These are phyloP conservation scores for Nemania abortiva DNA, from an alignment of 2,329 filamentous ascomycete species.

Conservation along the genomic window DNA sequence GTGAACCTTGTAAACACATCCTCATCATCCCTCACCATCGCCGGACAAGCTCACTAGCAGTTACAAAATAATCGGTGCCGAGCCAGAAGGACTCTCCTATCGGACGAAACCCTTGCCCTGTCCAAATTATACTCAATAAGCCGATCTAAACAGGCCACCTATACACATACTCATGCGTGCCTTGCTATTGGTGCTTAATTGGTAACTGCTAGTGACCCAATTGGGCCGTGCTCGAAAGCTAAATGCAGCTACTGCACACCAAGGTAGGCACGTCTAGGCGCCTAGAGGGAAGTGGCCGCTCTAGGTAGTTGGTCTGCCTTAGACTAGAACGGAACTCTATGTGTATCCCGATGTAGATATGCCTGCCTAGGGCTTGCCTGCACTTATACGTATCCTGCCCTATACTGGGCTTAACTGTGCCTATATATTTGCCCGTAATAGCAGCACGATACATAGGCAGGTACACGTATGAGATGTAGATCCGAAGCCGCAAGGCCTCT, in stretches of 20 bases:
- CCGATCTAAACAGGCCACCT: conserved; percentile 4
- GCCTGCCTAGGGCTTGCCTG: neutral
- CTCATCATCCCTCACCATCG: neutral
- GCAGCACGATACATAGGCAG: neutral
- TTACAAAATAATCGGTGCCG: conserved; percentile 2
- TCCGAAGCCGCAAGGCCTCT: too few species aligned
- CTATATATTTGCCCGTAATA: conserved; percentile 5
- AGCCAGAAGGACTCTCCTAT: conserved; percentile 4
- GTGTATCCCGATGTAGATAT: conserved; percentile 6
- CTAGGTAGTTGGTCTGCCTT: neutral
- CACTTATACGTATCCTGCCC: neutral
- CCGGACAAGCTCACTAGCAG: conserved; percentile 2
- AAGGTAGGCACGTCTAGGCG: too few species aligned
- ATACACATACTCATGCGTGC: neutral
- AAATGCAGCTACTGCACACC: too few species aligned
- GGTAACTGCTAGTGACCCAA: neutral
- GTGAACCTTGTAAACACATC: conserved; percentile 10
- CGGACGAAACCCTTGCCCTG: neutral
- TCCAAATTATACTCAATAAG: conserved; percentile 18
- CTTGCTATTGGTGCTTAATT: neutral
- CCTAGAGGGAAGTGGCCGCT: too few species aligned
- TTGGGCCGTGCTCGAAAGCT: neutral
- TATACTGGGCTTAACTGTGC: neutral
- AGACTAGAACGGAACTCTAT: conserved; percentile 7
- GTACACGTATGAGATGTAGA: neutral